Evolutionary conservation across 371 early-diverging fungal species (phyloP), one percentile per base, ranked within the genome.

Genomic region (Mortierella sp.): DNA sequence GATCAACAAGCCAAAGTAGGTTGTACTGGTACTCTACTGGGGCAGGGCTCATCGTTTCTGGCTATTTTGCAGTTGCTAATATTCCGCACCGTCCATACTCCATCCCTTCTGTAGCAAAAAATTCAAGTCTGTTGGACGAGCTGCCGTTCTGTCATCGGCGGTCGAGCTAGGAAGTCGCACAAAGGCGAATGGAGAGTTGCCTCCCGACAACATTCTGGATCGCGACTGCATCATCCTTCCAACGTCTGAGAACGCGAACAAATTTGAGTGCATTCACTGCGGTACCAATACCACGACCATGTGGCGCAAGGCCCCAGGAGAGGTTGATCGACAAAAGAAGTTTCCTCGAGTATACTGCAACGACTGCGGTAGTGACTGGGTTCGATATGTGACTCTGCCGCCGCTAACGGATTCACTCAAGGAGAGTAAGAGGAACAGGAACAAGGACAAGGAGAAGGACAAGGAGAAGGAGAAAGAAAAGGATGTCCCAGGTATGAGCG

Each of bases 311-410:
- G 80, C 87, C 7, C 91, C 88, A 50, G 92, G 89, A 70, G 94
- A 92, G 73, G 89, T 87, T 11, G 92, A 92, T 47, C 72, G 89
- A 21, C 89, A 90, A 63, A 84, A 90, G 38, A 89, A 90, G 54
- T 71, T 84, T 24, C 90, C 90, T 24, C 80, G 88, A n/a, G 92
- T 94, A 0, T 87, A 95, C n/a, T 97, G 97, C 78, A 85, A 91
- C 70, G 92, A 93, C 26, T 97, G 97, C 78, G 94, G 93, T 47
- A 88, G 90, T 26, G 92, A 92, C 83, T 96, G 95, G 96, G 84
- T 94, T 21, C 95, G 94, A 50, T 97, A 97, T 81, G 94, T 92
- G 14, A 80, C 86, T 4, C 91, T 91, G 81, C 93, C 90, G 31
- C 82, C 89, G 4, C 65, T 88, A 55, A 76, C 50, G 9, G 81